Base-by-base conservation (phyloP, 192 early-diverging fungal genomes). In the Entrophospora sp. region DNA sequence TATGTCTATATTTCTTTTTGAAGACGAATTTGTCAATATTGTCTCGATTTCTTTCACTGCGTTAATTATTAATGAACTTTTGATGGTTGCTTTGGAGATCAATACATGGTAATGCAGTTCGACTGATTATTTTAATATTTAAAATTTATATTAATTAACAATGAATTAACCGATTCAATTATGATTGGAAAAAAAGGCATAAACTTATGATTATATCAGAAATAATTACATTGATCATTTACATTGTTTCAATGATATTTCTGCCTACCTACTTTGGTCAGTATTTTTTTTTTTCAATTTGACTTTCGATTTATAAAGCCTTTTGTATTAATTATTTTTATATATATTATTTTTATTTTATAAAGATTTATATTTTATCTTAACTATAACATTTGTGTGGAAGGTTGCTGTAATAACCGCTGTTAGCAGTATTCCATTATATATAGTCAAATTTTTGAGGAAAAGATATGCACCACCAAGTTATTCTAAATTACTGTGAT, bases 21-120 rank as follows among this genome's bases (percentile, higher is more conserved):
- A 95, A 69, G 88, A 92, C 68, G 90, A 97, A 71, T 96, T 97
- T 71, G 83, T 96, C 31, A 88, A 94, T 58, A 91, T 97, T 44
- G 92, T 94, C 6, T 91, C 91, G 9, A 97, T 97, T 51, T 91
- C 91, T 2, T 97, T 97, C 70, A 97, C 93, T 0, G 89, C 93
- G 0, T 70, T 97, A 51, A 91, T 97, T 32, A 83, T 95, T 49
- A 97, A 97, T 69, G 95, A 97, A 68, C 75, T 97, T 53, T 72
- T 97, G 36, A 97, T 97, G 95, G 95, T 97, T 5, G 91, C 92
- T 1, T 64, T 95, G 55, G 92, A 95, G 71, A 94, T 97, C 32
- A 83, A 87, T 60, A 95, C 91, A 9, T 97, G 95, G 95, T 83
- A 75, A 58, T 63, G n/a, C 4, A 13, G 32, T 18, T 3, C 25